Evolutionary conservation across 192 early-diverging fungal species (phyloP), one percentile per base, ranked within the genome.

Genomic region (Dispira simplex): DNA sequence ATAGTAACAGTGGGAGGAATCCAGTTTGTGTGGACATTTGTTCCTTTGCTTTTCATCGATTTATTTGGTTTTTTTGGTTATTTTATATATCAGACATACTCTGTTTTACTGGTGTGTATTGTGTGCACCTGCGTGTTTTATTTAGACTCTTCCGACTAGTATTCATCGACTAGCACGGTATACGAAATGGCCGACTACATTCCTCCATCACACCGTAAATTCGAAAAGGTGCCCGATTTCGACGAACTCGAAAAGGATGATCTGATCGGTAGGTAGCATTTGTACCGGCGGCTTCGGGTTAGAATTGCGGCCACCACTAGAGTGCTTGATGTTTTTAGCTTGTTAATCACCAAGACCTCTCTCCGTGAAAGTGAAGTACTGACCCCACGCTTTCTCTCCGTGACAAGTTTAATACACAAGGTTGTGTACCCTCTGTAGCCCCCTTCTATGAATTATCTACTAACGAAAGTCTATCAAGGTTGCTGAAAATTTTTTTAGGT

Each of bases 191-290:
- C 48, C 18, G 48, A 51, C 18, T 51, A 56, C 54, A 27, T 18
- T 27, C 54, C 18, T 23, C 54, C 20, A 13, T 26, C 20, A 14
- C 16, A 56, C 1, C 18, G 27, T 26, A 27, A 56, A 27, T 56
- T 18, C 25, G 20, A 20, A 13, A 18, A 26, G n/a, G 54, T 56
- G 23, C 16, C 16, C n/a, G 54, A 56, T 27, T 56, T 56, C 27
- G 54, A 56, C 20, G 54, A 56, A 27, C 54, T 56, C 23, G 54
- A 56, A 26, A 23, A 18, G 16, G 54, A 26, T 26, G 54, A 56
- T 27, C 54, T 23, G n/a, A 56, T 56, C 25, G 54, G 54, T 56
- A 26, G 25, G 54, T 56, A 13, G 2, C 20, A 26, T n/a, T n/a
- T n/a, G n/a, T n/a, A n/a, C n/a, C n/a, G n/a, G n/a, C 4, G 18